Evolutionary conservation across 768 basidiomycete species (phyloP).

Genomic region (Suillus subaureus): DNA sequence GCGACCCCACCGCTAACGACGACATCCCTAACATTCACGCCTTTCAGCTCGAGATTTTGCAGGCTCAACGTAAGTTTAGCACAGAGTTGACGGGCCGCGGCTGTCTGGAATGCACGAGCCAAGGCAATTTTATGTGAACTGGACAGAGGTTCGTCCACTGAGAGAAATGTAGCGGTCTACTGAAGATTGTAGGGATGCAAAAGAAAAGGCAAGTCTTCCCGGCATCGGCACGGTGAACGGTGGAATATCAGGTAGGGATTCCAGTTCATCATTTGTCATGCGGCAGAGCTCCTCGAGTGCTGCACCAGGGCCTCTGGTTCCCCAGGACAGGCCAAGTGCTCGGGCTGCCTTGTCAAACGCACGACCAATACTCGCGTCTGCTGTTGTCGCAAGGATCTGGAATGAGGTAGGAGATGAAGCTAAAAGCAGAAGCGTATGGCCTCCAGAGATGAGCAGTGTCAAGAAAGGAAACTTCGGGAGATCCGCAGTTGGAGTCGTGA

Average conservation of each 20-base stretch:
- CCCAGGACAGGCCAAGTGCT: constrained; percentile 67
- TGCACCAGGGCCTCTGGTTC: constrained; percentile 69
- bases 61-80: constrained; percentile 57
- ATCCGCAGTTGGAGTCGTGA: constrained; percentile 52
- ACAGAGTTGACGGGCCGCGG: constrained; percentile 72
- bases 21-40: constrained; percentile 53
- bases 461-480: constrained; percentile 81
- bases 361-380: constrained; percentile 76
- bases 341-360: constrained; percentile 84
- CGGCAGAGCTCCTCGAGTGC: constrained; percentile 74
- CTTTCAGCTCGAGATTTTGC: constrained; percentile 46
- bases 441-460: constrained; percentile 88
- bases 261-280: constrained; percentile 25
- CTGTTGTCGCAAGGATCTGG: constrained; percentile 70
- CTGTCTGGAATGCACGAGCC: constrained; percentile 72
- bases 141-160: constrained; percentile 34
- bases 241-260: constrained; percentile 33
- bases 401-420: constrained; percentile 61
- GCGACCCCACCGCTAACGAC: constrained; percentile 95
- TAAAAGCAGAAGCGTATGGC: constrained; percentile 88
- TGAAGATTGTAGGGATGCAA: constrained; percentile 71
- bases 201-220: constrained; percentile 73
- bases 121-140: constrained; percentile 42
- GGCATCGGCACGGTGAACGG: constrained; percentile 52
- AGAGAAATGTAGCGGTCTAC: constrained; percentile 59